These are phyloP conservation scores for Hypoxylon subgilvum DNA, from an alignment of 495 filamentous ascomycete species.

Conservation along the genomic window DNA sequence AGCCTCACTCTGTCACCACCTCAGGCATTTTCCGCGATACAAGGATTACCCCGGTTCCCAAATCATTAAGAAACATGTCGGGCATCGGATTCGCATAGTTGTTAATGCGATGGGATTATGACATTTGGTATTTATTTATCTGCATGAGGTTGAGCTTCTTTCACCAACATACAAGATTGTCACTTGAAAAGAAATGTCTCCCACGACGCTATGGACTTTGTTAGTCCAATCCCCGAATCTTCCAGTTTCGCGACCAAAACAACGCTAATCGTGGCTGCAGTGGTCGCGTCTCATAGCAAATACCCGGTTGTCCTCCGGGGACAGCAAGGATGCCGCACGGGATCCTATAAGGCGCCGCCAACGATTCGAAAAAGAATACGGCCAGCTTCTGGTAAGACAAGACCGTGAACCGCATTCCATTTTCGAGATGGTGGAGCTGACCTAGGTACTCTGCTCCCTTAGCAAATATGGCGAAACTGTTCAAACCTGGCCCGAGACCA, in stretches of 20 bases:
- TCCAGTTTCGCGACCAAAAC: slow-evolving; percentile 7
- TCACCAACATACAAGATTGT: not conserved
- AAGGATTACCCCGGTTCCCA: slow-evolving; percentile 3
- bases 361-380: slow-evolving; percentile 87
- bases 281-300: slow-evolving; percentile 91
- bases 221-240: slow-evolving; percentile 18
- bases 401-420: not conserved
- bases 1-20: not conserved
- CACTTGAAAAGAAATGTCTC: slow-evolving; percentile 27
- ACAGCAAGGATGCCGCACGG: slow-evolving; percentile 65
- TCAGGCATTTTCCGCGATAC: not conserved
- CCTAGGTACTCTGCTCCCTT: too few relatives aligned
- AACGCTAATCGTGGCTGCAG: slow-evolving; percentile 50
- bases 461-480: slow-evolving; percentile 82
- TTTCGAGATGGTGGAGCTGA: not conserved
- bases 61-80: slow-evolving; percentile 31
- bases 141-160: slow-evolving; percentile 1
- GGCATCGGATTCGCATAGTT: slow-evolving; percentile 26
- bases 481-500: slow-evolving; percentile 58
- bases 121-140: not conserved
- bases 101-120: slow-evolving; percentile 26
- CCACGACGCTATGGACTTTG: slow-evolving; percentile 49
- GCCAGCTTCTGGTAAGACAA: slow-evolving; percentile 73
- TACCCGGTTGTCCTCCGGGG: slow-evolving; percentile 65
- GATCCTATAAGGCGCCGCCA: slow-evolving; percentile 85